A percentile compares a stretch with the other conserved stretches of the same genome.
phyloP scores from a whole-genome alignment of 495 filamentous ascomycete genomes.

The Aspergillus bertholletiae region DNA sequence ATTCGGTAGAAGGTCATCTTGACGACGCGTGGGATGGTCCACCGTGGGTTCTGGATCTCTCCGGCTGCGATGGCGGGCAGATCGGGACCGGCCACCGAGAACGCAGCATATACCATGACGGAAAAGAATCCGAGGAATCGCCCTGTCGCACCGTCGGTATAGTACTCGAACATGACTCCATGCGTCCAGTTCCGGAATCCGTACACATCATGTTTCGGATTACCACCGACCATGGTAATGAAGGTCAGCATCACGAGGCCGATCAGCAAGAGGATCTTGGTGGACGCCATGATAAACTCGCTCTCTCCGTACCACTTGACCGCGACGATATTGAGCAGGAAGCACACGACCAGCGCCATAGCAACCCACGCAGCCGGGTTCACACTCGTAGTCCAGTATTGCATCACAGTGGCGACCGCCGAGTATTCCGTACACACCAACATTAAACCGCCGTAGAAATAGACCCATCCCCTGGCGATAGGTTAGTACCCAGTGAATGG shows the following conservation, averaged over 20 bases:
- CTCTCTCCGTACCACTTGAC: constrained; percentile 69
- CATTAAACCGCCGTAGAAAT: constrained; percentile 34
- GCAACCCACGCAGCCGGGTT: constrained; percentile 64
- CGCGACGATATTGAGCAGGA: constrained; percentile 63
- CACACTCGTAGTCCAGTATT: constrained; percentile 58
- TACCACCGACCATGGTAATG: constrained; percentile 66
- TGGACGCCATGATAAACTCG: constrained; percentile 69
- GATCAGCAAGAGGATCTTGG: constrained; percentile 72
- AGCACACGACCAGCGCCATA: constrained; percentile 64
- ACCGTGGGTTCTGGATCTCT: constrained; percentile 72
- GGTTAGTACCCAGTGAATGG: constrained; percentile 12
- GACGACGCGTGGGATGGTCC: constrained; percentile 72
- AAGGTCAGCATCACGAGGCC: constrained; percentile 67
- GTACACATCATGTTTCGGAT: constrained; percentile 55
- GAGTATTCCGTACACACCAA: constrained; percentile 65
- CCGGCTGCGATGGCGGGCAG: constrained; percentile 76
- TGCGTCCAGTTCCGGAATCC: constrained; percentile 68
- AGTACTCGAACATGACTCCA: constrained; percentile 32
- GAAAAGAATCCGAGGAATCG: constrained; percentile 42
- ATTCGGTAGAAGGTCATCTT: constrained; percentile 83
- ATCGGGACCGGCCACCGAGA: constrained; percentile 57
- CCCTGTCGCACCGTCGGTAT: constrained; percentile 28
- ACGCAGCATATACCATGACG: constrained; percentile 41
- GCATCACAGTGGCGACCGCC: constrained; percentile 64
- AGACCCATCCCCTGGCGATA: constrained; percentile 32